These are phyloP conservation scores for Pezicula carpinea DNA, from an alignment of 2,329 filamentous ascomycete species.

Conservation along the genomic window DNA sequence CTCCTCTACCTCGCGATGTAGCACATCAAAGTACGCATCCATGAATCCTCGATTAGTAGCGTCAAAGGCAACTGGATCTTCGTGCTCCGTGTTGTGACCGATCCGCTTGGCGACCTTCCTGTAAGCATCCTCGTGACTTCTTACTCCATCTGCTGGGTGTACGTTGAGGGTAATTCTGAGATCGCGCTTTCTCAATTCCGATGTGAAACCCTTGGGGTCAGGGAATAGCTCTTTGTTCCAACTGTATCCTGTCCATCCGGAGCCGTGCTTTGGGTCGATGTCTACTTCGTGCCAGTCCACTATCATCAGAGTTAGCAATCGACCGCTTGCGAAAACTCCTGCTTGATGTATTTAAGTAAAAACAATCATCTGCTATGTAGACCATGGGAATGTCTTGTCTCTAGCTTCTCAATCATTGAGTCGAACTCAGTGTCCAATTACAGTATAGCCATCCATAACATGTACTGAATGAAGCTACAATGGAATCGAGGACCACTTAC, in stretches of 20 bases:
- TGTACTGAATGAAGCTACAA: no score
- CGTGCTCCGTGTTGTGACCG: slow-evolving; percentile 42
- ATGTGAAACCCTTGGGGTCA: slow-evolving; percentile 46
- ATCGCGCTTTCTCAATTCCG: slow-evolving; percentile 44
- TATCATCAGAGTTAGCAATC: no score
- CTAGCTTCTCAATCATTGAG: no score
- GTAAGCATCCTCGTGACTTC: slow-evolving; percentile 52
- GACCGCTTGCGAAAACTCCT: no score
- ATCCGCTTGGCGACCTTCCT: slow-evolving; percentile 47
- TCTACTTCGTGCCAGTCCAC: slow-evolving; percentile 60
- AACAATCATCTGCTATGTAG: no score
- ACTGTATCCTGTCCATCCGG: slow-evolving; percentile 56
- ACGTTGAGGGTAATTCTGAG: slow-evolving; percentile 56
- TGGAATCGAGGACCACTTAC: no score
- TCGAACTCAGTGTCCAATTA: no score
- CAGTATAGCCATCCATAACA: no score
- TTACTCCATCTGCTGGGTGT: slow-evolving; percentile 56
- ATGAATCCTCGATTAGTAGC: slow-evolving; percentile 48
- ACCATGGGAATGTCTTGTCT: no score
- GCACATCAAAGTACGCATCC: slow-evolving; percentile 52
- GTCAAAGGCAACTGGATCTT: slow-evolving; percentile 51
- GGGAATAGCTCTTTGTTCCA: slow-evolving; percentile 57
- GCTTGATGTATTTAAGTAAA: no score
- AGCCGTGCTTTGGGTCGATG: slow-evolving; percentile 37
- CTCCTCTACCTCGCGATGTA: slow-evolving; percentile 51